Evolutionary conservation across 2,329 filamentous ascomycete genomes (phyloP).

Genomic region (Hypoxylon sp.): DNA sequence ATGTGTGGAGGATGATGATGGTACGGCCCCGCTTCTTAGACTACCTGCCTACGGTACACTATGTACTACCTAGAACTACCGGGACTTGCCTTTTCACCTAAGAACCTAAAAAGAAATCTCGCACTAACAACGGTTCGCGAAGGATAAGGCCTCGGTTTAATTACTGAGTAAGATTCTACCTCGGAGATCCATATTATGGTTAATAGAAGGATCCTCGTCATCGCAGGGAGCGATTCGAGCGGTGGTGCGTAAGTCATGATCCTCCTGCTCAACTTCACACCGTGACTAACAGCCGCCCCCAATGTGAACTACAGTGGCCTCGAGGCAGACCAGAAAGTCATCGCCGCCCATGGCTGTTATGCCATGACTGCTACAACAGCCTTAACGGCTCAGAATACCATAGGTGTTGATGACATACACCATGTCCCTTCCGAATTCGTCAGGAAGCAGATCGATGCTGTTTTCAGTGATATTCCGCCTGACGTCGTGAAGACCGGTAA

Average conservation of each 20-base stretch:
- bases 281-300: constrained; percentile 26
- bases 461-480: constrained; percentile 85
- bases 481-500: constrained; percentile 94
- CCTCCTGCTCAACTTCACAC: constrained; percentile 25
- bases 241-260: constrained; percentile 79
- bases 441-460: constrained; percentile 86
- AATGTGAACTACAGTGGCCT: constrained; percentile 74
- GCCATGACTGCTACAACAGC: constrained; percentile 97
- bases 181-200: constrained; percentile 53
- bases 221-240: constrained; percentile 92
- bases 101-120: constrained; percentile 36
- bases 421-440: constrained; percentile 84
- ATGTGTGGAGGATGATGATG: constrained; percentile 23
- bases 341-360: constrained; percentile 93
- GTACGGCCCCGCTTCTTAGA: constrained; percentile 28
- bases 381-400: constrained; percentile 95
- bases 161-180: constrained; percentile 11
- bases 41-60: not conserved
- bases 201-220: constrained; percentile 76
- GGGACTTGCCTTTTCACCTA: constrained; percentile 3
- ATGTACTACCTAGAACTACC: not conserved
- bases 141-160: constrained; percentile 10
- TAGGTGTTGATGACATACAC: constrained; percentile 86
- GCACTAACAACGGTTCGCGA: constrained; percentile 19
- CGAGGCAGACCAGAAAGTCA: constrained; percentile 95